Evolutionary conservation across 306 rosid species (phyloP).

Genomic region (Rosa chinensis): DNA sequence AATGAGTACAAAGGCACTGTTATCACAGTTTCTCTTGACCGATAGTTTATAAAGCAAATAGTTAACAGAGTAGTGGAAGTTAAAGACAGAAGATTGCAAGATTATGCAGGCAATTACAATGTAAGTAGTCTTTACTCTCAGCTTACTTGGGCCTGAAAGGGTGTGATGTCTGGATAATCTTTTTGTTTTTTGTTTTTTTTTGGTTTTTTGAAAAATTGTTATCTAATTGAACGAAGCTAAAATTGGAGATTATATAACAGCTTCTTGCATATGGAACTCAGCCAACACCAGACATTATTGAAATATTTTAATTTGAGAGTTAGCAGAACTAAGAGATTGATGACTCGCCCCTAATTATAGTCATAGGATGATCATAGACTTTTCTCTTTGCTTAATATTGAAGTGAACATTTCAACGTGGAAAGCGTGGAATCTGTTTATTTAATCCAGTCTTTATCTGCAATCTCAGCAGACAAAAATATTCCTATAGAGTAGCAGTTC

Average conservation of each 20-base stretch:
- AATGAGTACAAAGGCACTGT: constrained; percentile 80
- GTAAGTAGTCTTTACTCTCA: constrained; percentile 45
- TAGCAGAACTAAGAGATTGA: too few species aligned
- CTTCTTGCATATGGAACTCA: background rate
- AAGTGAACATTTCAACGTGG: background rate
- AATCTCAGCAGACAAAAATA: background rate
- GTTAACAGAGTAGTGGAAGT: constrained; percentile 95
- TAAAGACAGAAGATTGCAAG: constrained; percentile 65
- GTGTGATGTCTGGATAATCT: background rate
- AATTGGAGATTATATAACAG: background rate
- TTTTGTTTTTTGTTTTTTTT: too few species aligned
- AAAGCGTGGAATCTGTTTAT: background rate
- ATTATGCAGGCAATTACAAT: constrained; percentile 88
- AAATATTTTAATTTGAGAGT: background rate
- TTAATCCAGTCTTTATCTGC: background rate
- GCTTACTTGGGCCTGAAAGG: background rate
- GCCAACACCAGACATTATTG: background rate
- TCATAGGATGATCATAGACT: background rate
- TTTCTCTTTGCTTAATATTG: background rate
- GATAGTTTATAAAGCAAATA: constrained; percentile 90
- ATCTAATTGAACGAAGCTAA: background rate
- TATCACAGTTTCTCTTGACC: constrained; percentile 92
- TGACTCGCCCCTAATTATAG: background rate
- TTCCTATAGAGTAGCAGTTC: background rate
- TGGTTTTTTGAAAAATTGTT: too few species aligned